Evolutionary conservation across 2,329 filamentous ascomycete genomes (phyloP).

Genomic region (Pestalotiopsis sp.): DNA sequence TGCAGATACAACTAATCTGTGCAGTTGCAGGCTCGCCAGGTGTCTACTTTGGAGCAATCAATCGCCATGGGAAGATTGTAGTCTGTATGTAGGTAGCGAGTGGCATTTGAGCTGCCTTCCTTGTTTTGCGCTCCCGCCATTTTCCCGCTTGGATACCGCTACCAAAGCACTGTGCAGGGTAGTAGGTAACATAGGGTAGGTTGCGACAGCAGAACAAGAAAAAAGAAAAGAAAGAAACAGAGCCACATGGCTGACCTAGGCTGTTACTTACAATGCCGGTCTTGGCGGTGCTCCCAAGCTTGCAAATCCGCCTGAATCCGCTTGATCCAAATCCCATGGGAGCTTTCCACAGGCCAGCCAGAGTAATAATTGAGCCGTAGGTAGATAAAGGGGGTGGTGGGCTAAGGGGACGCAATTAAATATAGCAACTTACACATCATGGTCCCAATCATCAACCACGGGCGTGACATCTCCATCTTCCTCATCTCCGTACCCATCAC

Average conservation of each 20-base stretch:
- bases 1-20: neutral
- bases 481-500: neutral
- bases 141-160: no score
- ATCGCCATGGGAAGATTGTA: neutral
- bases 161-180: no score
- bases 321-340: neutral
- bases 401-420: neutral
- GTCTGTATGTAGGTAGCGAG: neutral
- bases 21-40: neutral
- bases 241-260: neutral
- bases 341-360: neutral
- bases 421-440: neutral
- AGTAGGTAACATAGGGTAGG: no score
- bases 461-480: slow-evolving; percentile 7
- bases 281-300: neutral
- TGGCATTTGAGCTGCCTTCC: neutral
- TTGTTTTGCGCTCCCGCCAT: no score
- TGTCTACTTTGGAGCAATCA: neutral
- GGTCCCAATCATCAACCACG: neutral
- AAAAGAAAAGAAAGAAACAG: neutral
- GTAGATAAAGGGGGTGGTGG: neutral
- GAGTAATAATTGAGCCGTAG: neutral
- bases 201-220: no score
- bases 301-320: neutral
- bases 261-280: neutral